phyloP scores from a whole-genome alignment of 805 yeast species.

The Lipomyces mesembrius region DNA sequence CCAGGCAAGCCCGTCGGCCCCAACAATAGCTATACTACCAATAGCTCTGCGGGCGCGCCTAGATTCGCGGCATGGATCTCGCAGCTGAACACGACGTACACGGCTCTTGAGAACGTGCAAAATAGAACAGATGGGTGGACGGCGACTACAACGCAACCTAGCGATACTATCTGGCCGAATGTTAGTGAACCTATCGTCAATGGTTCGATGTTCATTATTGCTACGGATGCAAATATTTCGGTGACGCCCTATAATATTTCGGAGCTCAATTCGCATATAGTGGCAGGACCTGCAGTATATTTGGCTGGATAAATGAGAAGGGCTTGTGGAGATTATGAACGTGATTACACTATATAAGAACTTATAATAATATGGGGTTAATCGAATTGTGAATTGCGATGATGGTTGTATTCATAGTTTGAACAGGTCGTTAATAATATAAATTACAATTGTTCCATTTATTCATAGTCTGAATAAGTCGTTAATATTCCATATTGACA shows the following conservation, averaged over 20 bases:
- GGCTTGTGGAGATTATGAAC: background rate
- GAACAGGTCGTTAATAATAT: too few species aligned
- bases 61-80: slow-evolving; percentile 28
- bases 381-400: too few species aligned
- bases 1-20: slow-evolving; percentile 28
- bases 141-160: slow-evolving; percentile 24
- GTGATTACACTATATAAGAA: background rate
- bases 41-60: slow-evolving; percentile 17
- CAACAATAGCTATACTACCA: slow-evolving; percentile 20
- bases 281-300: slow-evolving; percentile 27
- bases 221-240: slow-evolving; percentile 17
- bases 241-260: slow-evolving; percentile 24
- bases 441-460: too few species aligned
- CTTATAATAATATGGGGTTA: too few species aligned
- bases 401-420: too few species aligned
- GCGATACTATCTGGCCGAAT: slow-evolving; percentile 14
- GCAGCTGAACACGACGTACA: slow-evolving; percentile 26
- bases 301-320: slow-evolving; percentile 10
- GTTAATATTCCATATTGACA: too few species aligned
- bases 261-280: slow-evolving; percentile 19
- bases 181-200: slow-evolving; percentile 14
- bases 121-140: slow-evolving; percentile 14
- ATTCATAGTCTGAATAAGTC: too few species aligned
- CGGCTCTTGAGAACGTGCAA: slow-evolving; percentile 11
- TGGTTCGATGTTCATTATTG: slow-evolving; percentile 20